Conservation (phyloP, 139 green algal genomes). For the Bryopsis sp. region DNA sequence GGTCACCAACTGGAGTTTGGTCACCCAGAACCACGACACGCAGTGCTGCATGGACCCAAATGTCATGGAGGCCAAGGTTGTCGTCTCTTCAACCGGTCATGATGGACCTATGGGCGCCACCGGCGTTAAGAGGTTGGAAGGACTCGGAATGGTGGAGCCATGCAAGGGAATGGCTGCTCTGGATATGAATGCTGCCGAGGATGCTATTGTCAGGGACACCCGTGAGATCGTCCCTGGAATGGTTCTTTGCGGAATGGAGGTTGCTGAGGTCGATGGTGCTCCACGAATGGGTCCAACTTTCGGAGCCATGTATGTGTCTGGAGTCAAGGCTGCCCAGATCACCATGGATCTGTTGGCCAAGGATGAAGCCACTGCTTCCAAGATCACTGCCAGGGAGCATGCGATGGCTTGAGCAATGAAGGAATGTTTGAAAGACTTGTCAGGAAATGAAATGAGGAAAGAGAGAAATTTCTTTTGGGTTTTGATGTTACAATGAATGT, state of each 20-base stretch:
- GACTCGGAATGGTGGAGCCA: conserved; percentile 74
- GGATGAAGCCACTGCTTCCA: conserved; percentile 21
- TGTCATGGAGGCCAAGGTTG: conserved; percentile 77
- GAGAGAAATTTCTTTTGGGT: too few species aligned
- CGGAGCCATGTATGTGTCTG: conserved; percentile 89
- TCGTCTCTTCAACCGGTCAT: conserved; percentile 86
- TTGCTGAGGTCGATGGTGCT: conserved; percentile 60
- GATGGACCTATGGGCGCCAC: conserved; percentile 91
- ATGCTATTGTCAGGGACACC: conserved; percentile 77
- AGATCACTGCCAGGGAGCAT: too few species aligned
- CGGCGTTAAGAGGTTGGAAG: conserved; percentile 82
- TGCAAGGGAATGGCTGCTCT: conserved; percentile 86
- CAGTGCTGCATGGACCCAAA: conserved; percentile 97
- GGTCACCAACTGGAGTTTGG: conserved; percentile 97
- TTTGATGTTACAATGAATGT: too few species aligned
- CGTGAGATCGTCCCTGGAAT: conserved; percentile 88
- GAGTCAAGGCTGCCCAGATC: conserved; percentile 83
- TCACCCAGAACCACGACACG: conserved; percentile 92
- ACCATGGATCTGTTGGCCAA: conserved; percentile 67
- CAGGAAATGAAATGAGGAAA: too few species aligned
- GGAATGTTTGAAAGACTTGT: too few species aligned
- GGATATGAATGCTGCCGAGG: conserved; percentile 95
- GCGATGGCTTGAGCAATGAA: too few species aligned
- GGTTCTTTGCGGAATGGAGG: conserved; percentile 94
- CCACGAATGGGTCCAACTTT: conserved; percentile 95